Percentiles rank a stretch among this genome's conserved stretches.
Evolutionary conservation across 2,329 filamentous ascomycete species (phyloP).

Genomic region (Fusarium citri): DNA sequence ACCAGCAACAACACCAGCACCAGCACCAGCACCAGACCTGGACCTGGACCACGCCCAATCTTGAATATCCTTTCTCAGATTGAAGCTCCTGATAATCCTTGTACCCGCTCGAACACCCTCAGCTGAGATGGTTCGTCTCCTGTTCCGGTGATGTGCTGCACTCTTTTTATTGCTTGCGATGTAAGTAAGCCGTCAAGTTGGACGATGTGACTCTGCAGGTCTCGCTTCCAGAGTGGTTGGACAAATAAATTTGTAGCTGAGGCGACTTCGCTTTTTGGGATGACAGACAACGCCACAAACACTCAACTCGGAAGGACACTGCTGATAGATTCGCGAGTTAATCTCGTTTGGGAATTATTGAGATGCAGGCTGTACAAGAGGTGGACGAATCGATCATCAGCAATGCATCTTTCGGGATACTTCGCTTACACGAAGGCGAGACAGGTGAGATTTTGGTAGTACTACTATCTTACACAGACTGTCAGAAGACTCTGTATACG

Average conservation of each 20-base stretch:
- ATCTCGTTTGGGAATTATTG: constrained; percentile 39
- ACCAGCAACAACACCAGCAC: constrained; percentile 26
- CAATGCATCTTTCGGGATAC: constrained; percentile 17
- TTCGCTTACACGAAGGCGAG: constrained; percentile 21
- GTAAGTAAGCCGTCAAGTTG: constrained; percentile 3
- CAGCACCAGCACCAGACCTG: constrained; percentile 25
- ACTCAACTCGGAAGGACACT: constrained; percentile 23
- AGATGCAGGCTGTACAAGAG: constrained; percentile 11
- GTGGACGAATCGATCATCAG: constrained; percentile 29
- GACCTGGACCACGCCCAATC: constrained; percentile 34
- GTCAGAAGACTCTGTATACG: neutral
- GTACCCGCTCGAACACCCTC: constrained; percentile 33
- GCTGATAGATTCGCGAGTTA: constrained; percentile 17
- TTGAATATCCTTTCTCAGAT: constrained; percentile 26
- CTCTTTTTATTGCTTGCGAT: neutral
- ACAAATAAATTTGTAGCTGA: constrained; percentile 17
- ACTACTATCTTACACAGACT: neutral
- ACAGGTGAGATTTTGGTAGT: constrained; percentile 28
- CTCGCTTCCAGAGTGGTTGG: constrained; percentile 23
- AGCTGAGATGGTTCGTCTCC: constrained; percentile 34
- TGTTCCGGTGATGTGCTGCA: constrained; percentile 32
- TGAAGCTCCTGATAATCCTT: constrained; percentile 23
- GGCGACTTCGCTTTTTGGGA: constrained; percentile 22
- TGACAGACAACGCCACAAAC: constrained; percentile 16
- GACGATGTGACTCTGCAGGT: constrained; percentile 25